Evolutionary conservation across 2,329 filamentous ascomycete genomes (phyloP).

Genomic region (Canariomyces notabilis): DNA sequence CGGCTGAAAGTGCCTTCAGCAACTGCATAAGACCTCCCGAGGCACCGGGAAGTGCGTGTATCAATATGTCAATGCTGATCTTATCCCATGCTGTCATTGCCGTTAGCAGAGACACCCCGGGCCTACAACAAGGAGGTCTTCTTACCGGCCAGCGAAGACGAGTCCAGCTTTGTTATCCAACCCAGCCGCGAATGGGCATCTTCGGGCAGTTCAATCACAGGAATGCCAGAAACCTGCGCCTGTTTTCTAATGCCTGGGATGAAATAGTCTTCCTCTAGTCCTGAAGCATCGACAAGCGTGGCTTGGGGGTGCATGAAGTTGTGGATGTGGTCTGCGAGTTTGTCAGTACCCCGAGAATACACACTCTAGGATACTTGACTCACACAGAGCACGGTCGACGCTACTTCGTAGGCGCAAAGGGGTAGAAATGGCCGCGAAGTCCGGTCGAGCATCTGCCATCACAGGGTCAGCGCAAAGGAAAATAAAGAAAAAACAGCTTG

Average conservation of each 20-base stretch:
- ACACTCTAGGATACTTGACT: conserved; percentile 22
- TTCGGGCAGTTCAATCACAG: conserved; percentile 70
- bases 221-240: conserved; percentile 44
- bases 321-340: conserved; percentile 57
- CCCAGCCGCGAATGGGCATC: conserved; percentile 57
- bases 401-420: conserved; percentile 63
- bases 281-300: conserved; percentile 64
- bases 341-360: conserved; percentile 2
- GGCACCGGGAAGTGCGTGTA: conserved; percentile 67
- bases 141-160: conserved; percentile 61
- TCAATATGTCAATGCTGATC: conserved; percentile 72
- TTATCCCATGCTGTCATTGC: conserved; percentile 64
- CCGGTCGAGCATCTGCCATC: conserved; percentile 70
- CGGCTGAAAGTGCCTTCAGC: conserved; percentile 66
- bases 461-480: conserved; percentile 18
- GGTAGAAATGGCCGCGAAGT: conserved; percentile 65
- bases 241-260: conserved; percentile 53
- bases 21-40: conserved; percentile 73
- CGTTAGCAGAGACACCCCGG: conserved; percentile 21
- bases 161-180: conserved; percentile 77
- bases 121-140: conserved; percentile 5
- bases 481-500: too few species aligned
- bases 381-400: conserved; percentile 59
- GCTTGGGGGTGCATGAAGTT: conserved; percentile 72
- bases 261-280: conserved; percentile 65